Conservation (phyloP, 2,329 filamentous ascomycete genomes). For the Aspergillus nomiae region DNA sequence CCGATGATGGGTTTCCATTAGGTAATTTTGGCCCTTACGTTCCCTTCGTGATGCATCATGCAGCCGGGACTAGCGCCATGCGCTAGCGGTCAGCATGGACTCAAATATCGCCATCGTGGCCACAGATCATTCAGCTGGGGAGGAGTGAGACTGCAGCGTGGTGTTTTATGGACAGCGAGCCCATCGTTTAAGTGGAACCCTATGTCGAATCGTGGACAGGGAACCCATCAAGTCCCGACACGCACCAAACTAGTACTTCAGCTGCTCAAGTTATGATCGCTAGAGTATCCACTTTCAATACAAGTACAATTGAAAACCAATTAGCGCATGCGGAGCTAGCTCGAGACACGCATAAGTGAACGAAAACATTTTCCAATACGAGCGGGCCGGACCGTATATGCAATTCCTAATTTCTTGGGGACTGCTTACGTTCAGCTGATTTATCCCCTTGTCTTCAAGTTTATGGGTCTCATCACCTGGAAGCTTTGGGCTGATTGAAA, state of each 20-base stretch:
- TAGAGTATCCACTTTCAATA: too few species aligned
- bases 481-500: too few species aligned
- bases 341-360: not conserved
- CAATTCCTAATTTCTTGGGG: too few species aligned
- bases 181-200: not conserved
- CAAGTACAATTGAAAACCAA: not conserved
- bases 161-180: too few species aligned
- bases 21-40: not conserved
- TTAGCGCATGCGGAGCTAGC: not conserved
- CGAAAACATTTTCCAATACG: not conserved
- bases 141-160: not conserved
- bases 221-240: too few species aligned
- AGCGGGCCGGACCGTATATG: too few species aligned
- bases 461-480: too few species aligned
- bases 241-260: too few species aligned
- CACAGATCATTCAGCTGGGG: not conserved
- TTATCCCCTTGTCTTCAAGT: not conserved
- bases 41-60: not conserved
- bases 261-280: too few species aligned
- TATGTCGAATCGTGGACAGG: not conserved
- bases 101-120: not conserved
- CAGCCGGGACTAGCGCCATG: not conserved
- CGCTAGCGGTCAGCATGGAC: not conserved
- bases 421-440: not conserved
- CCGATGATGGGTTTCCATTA: not conserved